These are phyloP conservation scores for Lachancea meyersii DNA, from an alignment of 805 yeast genomes.

Conservation along the genomic window DNA sequence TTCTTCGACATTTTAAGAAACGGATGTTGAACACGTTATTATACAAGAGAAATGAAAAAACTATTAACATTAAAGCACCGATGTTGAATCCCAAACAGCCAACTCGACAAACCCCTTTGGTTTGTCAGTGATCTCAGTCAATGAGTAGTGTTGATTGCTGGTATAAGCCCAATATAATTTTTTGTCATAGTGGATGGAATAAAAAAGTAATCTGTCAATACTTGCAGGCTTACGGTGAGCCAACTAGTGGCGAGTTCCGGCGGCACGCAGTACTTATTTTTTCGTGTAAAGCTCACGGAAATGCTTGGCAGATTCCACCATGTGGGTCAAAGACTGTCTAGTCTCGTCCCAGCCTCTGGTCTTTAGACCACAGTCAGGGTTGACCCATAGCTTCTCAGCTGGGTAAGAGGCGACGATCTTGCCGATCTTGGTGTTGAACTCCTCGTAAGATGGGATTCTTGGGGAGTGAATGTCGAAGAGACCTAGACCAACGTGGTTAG, in stretches of 20 bases:
- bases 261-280: constrained; percentile 16
- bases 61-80: constrained; percentile 20
- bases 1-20: background rate
- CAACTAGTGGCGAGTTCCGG: constrained; percentile 7
- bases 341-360: constrained; percentile 99
- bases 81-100: constrained; percentile 27
- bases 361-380: constrained; percentile 99
- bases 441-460: constrained; percentile 97
- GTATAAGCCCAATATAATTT: constrained; percentile 7
- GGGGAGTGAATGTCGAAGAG: constrained; percentile 99
- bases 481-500: constrained; percentile 99
- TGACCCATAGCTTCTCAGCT: constrained; percentile 98
- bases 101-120: background rate
- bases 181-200: constrained; percentile 5
- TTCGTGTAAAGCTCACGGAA: constrained; percentile 60
- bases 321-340: constrained; percentile 88
- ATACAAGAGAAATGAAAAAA: constrained; percentile 18
- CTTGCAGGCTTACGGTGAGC: background rate
- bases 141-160: constrained; percentile 3
- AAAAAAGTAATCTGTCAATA: background rate
- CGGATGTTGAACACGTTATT: constrained; percentile 33
- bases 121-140: constrained; percentile 1
- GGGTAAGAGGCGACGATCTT: constrained; percentile 96
- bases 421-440: constrained; percentile 87
- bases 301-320: constrained; percentile 98